These are phyloP conservation scores for Ganoderma leucocontextum DNA, from an alignment of 1,284 basidiomycete species.

Conservation along the genomic window DNA sequence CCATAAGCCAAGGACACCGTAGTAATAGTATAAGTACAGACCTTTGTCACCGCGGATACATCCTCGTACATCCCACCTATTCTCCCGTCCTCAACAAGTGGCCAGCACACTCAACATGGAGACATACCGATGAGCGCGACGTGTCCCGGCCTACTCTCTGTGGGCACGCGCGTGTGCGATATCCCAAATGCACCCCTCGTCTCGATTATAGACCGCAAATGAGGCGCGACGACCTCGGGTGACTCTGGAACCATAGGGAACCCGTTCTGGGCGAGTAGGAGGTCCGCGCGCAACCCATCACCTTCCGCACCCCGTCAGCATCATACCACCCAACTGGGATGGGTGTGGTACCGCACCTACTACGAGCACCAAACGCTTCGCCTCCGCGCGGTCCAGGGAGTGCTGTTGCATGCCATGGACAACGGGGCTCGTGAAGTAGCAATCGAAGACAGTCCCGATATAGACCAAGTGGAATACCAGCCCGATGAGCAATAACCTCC, in stretches of 20 bases:
- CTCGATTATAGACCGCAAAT: conserved; percentile 74
- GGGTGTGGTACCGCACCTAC: conserved; percentile 62
- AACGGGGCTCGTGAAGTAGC: conserved; percentile 87
- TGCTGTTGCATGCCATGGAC: conserved; percentile 76
- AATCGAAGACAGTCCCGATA: conserved; percentile 85
- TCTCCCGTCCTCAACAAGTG: not conserved
- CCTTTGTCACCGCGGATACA: conserved; percentile 89
- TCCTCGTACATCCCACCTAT: conserved; percentile 92
- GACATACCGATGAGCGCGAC: conserved; percentile 85
- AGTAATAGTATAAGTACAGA: conserved; percentile 40
- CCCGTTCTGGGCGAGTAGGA: conserved; percentile 73
- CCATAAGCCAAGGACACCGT: conserved; percentile 12
- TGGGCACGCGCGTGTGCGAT: conserved; percentile 89
- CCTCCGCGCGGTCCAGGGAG: conserved; percentile 54
- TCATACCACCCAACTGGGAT: not conserved
- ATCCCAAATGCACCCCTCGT: conserved; percentile 82
- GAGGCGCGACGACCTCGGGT: conserved; percentile 78
- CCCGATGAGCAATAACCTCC: conserved; percentile 65
- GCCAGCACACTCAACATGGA: not conserved
- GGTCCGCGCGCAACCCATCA: conserved; percentile 86
- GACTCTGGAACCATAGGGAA: conserved; percentile 61
- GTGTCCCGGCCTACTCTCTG: conserved; percentile 89
- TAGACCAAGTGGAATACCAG: conserved; percentile 80
- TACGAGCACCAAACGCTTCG: conserved; percentile 83
- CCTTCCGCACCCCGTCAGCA: conserved; percentile 50